Conservation (phyloP, 1,139 yeast genomes). For the Yamadazyma conglobata region DNA sequence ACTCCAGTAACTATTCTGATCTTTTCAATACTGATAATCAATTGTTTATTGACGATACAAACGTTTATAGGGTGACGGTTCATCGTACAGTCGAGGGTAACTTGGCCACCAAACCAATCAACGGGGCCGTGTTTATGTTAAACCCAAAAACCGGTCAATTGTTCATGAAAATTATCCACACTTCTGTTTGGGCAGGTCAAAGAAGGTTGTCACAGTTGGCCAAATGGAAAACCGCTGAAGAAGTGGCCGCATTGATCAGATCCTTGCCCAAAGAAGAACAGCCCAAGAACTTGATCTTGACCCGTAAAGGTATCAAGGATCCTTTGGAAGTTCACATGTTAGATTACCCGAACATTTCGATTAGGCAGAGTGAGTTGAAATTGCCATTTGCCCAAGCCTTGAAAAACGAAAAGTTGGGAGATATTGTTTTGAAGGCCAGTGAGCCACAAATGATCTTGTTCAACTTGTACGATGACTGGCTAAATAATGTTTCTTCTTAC, state of each 20-base stretch:
- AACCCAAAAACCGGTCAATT: conserved; percentile 90
- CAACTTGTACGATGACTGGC: conserved; percentile 94
- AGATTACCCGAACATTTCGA: conserved; percentile 89
- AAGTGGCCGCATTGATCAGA: conserved; percentile 85
- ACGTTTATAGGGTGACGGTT: conserved; percentile 90
- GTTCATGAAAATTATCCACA: conserved; percentile 84
- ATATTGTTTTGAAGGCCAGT: conserved; percentile 77
- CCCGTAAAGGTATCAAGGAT: conserved; percentile 88
- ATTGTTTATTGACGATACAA: conserved; percentile 85
- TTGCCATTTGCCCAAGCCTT: conserved; percentile 88
- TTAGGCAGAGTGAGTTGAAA: conserved; percentile 84
- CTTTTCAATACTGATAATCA: conserved; percentile 80
- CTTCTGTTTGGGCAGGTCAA: conserved; percentile 97
- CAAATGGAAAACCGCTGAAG: conserved; percentile 98
- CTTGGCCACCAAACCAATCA: conserved; percentile 85
- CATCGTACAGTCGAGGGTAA: conserved; percentile 94
- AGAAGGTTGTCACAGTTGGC: conserved; percentile 91
- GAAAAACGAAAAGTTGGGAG: conserved; percentile 76
- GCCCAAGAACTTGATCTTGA: conserved; percentile 87
- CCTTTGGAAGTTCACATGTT: conserved; percentile 96
- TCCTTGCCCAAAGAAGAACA: conserved; percentile 92
- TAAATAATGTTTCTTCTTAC: conserved; percentile 73
- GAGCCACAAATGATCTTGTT: conserved; percentile 92
- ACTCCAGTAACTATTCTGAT: conserved; percentile 87
- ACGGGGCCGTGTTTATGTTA: conserved; percentile 87